These are phyloP conservation scores for Ceratopteris richardii DNA, from an alignment of 75 land plant genomes.

Conservation along the genomic window DNA sequence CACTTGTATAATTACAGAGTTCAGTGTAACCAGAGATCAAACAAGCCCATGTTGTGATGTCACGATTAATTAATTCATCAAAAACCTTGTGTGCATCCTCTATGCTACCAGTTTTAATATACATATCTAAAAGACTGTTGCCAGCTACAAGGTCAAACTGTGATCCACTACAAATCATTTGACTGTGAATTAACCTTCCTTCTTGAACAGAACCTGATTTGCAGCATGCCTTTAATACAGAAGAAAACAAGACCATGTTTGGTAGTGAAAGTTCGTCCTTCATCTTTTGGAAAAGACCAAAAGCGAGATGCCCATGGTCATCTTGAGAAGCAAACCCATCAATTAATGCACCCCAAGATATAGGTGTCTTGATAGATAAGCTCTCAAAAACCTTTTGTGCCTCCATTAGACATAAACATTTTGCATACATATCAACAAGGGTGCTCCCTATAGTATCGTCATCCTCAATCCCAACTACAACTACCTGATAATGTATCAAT, in stretches of 20 bases:
- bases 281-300: constrained; percentile 10
- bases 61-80: constrained; percentile 9
- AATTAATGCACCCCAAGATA: constrained; percentile 21
- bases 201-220: constrained; percentile 9
- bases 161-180: constrained; percentile 6
- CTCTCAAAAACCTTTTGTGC: constrained; percentile 16
- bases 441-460: constrained; percentile 16
- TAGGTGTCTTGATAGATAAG: constrained; percentile 2
- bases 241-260: background rate
- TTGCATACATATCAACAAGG: constrained; percentile 25
- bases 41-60: constrained; percentile 16
- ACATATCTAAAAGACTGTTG: constrained; percentile 16
- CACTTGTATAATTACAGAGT: background rate
- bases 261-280: background rate
- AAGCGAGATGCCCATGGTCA: constrained; percentile 1
- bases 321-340: constrained; percentile 14
- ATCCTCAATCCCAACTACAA: constrained; percentile 10
- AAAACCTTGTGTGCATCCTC: constrained; percentile 15
- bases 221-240: constrained; percentile 9
- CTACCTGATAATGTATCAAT: constrained; percentile 11
- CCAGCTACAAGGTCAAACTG: constrained; percentile 6
- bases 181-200: constrained; percentile 8
- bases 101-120: constrained; percentile 12
- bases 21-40: constrained; percentile 16
- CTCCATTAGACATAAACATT: constrained; percentile 14